phyloP scores from a whole-genome alignment of 345 rosid species.

The Cardamine occulta region DNA sequence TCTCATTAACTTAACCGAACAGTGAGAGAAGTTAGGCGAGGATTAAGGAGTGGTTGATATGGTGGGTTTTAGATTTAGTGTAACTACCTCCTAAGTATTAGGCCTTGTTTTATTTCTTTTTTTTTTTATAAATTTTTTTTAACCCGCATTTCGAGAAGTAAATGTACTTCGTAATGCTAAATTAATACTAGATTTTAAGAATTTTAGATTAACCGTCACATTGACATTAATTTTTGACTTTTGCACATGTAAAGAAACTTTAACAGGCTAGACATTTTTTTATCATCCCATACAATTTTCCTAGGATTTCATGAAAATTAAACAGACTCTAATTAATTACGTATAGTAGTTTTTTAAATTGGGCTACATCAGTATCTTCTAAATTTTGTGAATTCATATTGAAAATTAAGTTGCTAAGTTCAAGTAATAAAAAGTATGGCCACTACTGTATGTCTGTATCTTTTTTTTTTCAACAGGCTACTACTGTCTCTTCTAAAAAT shows the following conservation, averaged over 20 bases:
- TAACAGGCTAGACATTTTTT: not conserved
- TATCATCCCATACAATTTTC: not conserved
- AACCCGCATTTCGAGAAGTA: not conserved
- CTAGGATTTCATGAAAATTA: not conserved
- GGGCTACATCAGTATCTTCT: not conserved
- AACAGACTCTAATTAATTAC: not conserved
- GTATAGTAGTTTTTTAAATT: not conserved
- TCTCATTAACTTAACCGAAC: conserved; percentile 4
- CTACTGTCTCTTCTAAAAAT: not conserved
- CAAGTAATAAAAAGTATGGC: too few species aligned
- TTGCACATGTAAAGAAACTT: not conserved
- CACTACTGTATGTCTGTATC: too few species aligned
- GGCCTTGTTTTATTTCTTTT: conserved; percentile 3
- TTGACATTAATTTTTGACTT: not conserved
- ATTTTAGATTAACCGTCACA: not conserved
- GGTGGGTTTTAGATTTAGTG: conserved; percentile 22
- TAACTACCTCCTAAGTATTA: conserved; percentile 33
- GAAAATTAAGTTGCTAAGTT: too few species aligned
- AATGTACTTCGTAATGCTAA: not conserved
- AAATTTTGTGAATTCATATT: too few species aligned
- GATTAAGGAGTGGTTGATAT: conserved; percentile 33
- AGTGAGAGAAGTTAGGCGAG: conserved; percentile 28
- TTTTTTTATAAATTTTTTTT: not conserved
- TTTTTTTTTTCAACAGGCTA: not conserved
- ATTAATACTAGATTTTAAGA: not conserved